Evolutionary conservation across 2,329 filamentous ascomycete genomes (phyloP).

Genomic region (Alternaria postmessia): DNA sequence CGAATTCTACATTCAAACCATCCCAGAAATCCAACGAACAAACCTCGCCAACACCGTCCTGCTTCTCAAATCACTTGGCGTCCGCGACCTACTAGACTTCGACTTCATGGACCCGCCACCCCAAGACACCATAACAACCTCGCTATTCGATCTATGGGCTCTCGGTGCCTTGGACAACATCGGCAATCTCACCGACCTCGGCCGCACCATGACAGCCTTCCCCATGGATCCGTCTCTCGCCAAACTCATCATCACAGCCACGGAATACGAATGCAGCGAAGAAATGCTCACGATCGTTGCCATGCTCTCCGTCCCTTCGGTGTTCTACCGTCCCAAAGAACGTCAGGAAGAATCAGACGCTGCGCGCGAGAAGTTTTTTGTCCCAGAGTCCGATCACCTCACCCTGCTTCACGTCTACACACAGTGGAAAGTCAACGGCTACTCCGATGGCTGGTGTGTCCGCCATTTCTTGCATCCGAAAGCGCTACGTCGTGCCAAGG

Average conservation of each 20-base stretch:
- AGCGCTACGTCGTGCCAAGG: constrained; percentile 86
- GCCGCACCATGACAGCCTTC: constrained; percentile 93
- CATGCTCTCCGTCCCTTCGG: constrained; percentile 95
- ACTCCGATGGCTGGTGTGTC: constrained; percentile 89
- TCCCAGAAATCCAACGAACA: constrained; percentile 96
- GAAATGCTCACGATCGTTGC: constrained; percentile 99
- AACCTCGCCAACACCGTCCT: constrained; percentile 95
- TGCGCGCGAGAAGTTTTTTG: constrained; percentile 96
- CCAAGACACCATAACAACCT: constrained; percentile 96
- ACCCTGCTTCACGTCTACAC: constrained; percentile 95
- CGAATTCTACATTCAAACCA: constrained; percentile 95
- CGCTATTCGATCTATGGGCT: constrained; percentile 96
- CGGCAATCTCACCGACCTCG: constrained; percentile 86
- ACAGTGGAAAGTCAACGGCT: constrained; percentile 92
- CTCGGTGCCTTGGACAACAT: constrained; percentile 92
- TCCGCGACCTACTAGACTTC: constrained; percentile 93
- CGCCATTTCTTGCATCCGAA: constrained; percentile 97
- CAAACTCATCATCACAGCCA: constrained; percentile 91
- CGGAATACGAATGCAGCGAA: constrained; percentile 90
- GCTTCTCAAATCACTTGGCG: constrained; percentile 90
- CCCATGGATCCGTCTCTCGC: constrained; percentile 97
- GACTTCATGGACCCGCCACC: constrained; percentile 99
- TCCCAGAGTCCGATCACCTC: constrained; percentile 95
- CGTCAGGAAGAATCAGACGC: constrained; percentile 95
- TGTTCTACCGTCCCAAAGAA: constrained; percentile 97